Base-by-base conservation (phyloP, 768 basidiomycete species). In the Suillus weaverae region DNA sequence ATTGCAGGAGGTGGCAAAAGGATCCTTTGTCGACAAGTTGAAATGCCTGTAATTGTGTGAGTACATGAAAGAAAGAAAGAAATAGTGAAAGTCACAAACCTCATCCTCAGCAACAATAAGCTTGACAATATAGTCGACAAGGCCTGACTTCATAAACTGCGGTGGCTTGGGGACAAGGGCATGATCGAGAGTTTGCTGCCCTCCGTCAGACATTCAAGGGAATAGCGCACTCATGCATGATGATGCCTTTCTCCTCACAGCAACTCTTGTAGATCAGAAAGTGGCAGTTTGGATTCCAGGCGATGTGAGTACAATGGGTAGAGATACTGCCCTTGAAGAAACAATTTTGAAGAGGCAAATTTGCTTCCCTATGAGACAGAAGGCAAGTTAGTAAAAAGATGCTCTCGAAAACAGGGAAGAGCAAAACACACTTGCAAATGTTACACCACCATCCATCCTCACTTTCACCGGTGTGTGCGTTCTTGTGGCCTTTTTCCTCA, bases 101-200 rank as follows among this genome's bases (percentile, higher is more conserved):
- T 36, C 39, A 41, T 61, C 60, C 44, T 61, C 60, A 1, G 60
- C 39, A 36, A 61, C 16, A 5, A 61, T 46, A 13, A 61, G 60
- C 60, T 61, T 26, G 16, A 60, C 44, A 13, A 60, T 60, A 41
- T 60, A 60, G 30, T 60, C 60, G 3, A 38, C 60, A 13, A 61
- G 60, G 35, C 60, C 60, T 32, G 60, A 9, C 39, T 61, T 61
- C 33, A 14, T 11, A 46, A 61, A 60, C 35, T 39, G 39, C 0
- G 41, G 60, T 38, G 60, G 35, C 44, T 60, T 60, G 5, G 60
- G 60, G 39, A 41, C 60, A 60, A 60, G 60, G 11, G 26, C 60
- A 41, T 5, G 3, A 43, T 60, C 41, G 8, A 60, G 60, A 35
- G 60, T 60, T 35, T 26, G 10, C 33, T 60, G 60, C 35, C 60